A percentile compares a stretch with the other conserved stretches of the same genome.
Evolutionary conservation across 1,284 basidiomycete genomes (phyloP).

Genomic region (Golubevia pallescens): DNA sequence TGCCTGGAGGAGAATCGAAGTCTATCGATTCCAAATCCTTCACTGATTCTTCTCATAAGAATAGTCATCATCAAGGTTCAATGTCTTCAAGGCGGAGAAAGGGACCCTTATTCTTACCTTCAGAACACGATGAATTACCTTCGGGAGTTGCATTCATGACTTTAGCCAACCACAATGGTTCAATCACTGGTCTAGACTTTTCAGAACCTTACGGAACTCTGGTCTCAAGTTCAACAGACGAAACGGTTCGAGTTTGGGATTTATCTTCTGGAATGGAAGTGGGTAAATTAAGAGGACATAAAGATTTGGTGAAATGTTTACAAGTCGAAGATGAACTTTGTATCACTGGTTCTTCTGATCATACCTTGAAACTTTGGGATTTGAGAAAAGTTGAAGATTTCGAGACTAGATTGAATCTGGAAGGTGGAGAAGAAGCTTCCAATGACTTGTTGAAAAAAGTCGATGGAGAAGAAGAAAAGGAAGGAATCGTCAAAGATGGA

Average conservation of each 20-base stretch:
- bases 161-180: slow-evolving; percentile 77
- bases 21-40: slow-evolving; percentile 26
- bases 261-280: too few relatives aligned
- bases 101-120: slow-evolving; percentile 87
- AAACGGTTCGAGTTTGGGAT: slow-evolving; percentile 81
- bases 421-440: too few relatives aligned
- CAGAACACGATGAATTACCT: slow-evolving; percentile 94
- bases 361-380: slow-evolving; percentile 85
- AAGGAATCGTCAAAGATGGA: neutral
- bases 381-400: slow-evolving; percentile 71
- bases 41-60: slow-evolving; percentile 14
- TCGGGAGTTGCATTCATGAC: slow-evolving; percentile 97
- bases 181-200: slow-evolving; percentile 89
- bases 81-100: slow-evolving; percentile 44
- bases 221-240: slow-evolving; percentile 72
- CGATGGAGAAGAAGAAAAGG: slow-evolving; percentile 16
- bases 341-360: slow-evolving; percentile 87
- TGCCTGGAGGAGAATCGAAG: slow-evolving; percentile 50
- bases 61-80: too few relatives aligned
- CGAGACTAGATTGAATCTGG: too few relatives aligned
- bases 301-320: slow-evolving; percentile 79
- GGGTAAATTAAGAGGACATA: slow-evolving; percentile 80
- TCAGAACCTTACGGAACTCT: slow-evolving; percentile 94
- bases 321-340: slow-evolving; percentile 93
- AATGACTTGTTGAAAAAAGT: too few relatives aligned